A percentile compares a stretch with the other conserved stretches of the same genome.
phyloP scores from a whole-genome alignment of 371 early-diverging fungal species.

The Lichtheimia ramosa region DNA sequence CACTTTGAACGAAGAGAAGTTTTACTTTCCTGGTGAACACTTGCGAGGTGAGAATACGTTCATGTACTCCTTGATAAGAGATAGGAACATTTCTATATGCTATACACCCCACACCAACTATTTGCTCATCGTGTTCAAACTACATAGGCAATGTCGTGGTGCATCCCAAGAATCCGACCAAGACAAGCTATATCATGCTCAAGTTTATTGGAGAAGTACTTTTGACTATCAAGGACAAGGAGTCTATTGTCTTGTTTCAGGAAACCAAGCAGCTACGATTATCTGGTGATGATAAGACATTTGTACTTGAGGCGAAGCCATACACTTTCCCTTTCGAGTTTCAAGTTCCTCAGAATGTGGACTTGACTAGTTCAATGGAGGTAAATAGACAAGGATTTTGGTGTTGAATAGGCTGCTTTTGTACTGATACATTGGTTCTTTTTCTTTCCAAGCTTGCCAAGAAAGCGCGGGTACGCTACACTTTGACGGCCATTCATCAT shows the following conservation, averaged over 20 bases:
- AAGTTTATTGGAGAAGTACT: slow-evolving; percentile 37
- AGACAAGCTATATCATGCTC: slow-evolving; percentile 33
- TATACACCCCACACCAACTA: no score
- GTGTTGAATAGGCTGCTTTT: no score
- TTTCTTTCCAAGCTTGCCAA: slow-evolving; percentile 28
- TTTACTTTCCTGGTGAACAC: slow-evolving; percentile 47
- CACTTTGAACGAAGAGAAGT: slow-evolving; percentile 43
- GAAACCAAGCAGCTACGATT: slow-evolving; percentile 20
- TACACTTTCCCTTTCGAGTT: slow-evolving; percentile 48
- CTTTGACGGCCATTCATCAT: slow-evolving; percentile 39
- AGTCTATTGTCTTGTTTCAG: slow-evolving; percentile 30
- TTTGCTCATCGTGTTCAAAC: no score
- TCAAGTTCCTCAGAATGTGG: slow-evolving; percentile 31
- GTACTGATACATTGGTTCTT: not conserved
- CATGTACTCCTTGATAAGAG: no score
- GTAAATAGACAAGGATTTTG: slow-evolving; percentile 13
- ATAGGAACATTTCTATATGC: no score
- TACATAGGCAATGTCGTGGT: slow-evolving; percentile 37
- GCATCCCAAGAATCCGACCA: slow-evolving; percentile 41
- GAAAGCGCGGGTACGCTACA: slow-evolving; percentile 32
- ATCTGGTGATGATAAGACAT: slow-evolving; percentile 19
- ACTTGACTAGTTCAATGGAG: slow-evolving; percentile 47
- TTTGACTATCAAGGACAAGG: slow-evolving; percentile 36
- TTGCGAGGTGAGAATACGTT: slow-evolving; percentile 30
- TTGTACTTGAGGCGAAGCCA: slow-evolving; percentile 32